Evolutionary conservation across 495 filamentous ascomycete species (phyloP).

Genomic region (Aspergillus campestris): DNA sequence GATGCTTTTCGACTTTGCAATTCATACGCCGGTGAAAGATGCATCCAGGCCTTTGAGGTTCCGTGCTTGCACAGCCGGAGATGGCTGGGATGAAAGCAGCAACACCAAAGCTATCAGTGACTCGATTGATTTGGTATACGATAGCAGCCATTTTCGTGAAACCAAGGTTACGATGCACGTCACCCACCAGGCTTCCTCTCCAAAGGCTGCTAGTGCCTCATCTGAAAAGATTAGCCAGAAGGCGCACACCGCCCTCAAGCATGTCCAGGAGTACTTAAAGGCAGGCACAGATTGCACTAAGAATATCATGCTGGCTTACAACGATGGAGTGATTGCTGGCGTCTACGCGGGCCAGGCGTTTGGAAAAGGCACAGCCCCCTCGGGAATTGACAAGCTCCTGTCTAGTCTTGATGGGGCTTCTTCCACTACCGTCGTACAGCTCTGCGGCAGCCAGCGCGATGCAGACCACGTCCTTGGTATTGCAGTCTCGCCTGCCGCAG

Average conservation of each 20-base stretch:
- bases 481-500: neutral
- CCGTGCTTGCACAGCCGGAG: constrained; percentile 9
- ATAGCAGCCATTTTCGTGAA: too few species aligned
- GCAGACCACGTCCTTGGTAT: constrained; percentile 4
- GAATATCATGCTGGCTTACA: neutral
- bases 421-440: constrained; percentile 1
- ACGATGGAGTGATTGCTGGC: constrained; percentile 1
- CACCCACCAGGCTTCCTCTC: too few species aligned
- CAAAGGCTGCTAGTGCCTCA: too few species aligned
- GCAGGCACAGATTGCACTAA: neutral
- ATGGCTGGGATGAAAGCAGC: neutral
- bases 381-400: neutral
- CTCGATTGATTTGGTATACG: too few species aligned
- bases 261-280: neutral
- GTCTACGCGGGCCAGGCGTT: neutral
- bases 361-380: neutral
- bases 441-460: constrained; percentile 3
- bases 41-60: constrained; percentile 5
- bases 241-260: too few species aligned
- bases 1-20: constrained; percentile 13
- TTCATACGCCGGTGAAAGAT: constrained; percentile 11
- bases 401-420: neutral
- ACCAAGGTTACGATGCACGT: too few species aligned
- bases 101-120: neutral
- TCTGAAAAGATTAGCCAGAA: too few species aligned